Evolutionary conservation across 176 grass and related monocot species (phyloP).

Genomic region (Aechmea fasciata): DNA sequence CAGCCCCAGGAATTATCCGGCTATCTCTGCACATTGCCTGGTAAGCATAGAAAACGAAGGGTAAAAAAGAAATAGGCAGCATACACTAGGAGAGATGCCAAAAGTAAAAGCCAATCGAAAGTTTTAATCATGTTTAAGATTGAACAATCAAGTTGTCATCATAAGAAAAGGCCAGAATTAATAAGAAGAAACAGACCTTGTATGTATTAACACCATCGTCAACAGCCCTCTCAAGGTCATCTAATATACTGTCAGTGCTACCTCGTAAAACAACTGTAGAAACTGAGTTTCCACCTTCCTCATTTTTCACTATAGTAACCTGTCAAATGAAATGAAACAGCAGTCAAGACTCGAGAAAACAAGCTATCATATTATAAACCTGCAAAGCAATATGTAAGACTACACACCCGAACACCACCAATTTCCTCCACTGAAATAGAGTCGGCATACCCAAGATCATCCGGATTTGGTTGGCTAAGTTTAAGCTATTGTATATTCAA

Average conservation of each 20-base stretch:
- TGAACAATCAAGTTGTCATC: neutral
- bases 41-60: slow-evolving; percentile 11
- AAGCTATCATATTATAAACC: neutral
- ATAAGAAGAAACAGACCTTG: slow-evolving; percentile 43
- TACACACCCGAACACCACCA: slow-evolving; percentile 60
- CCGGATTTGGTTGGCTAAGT: slow-evolving; percentile 64
- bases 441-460: slow-evolving; percentile 80
- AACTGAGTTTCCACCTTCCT: slow-evolving; percentile 76
- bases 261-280: slow-evolving; percentile 77
- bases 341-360: neutral
- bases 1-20: slow-evolving; percentile 77
- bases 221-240: slow-evolving; percentile 93
- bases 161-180: neutral
- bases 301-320: slow-evolving; percentile 81
- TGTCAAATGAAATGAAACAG: slow-evolving; percentile 23
- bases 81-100: too few relatives aligned
- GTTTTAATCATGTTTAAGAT: neutral
- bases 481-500: slow-evolving; percentile 56
- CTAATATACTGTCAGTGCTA: slow-evolving; percentile 90
- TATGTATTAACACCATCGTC: slow-evolving; percentile 96
- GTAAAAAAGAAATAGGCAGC: neutral
- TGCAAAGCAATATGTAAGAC: neutral
- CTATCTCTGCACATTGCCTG: slow-evolving; percentile 97
- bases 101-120: too few relatives aligned
- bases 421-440: slow-evolving; percentile 88